Percentiles rank a stretch among this genome's conserved stretches.
phyloP scores from a whole-genome alignment of 352 stramenopile genomes.

The Thraustochytrium sp. region DNA sequence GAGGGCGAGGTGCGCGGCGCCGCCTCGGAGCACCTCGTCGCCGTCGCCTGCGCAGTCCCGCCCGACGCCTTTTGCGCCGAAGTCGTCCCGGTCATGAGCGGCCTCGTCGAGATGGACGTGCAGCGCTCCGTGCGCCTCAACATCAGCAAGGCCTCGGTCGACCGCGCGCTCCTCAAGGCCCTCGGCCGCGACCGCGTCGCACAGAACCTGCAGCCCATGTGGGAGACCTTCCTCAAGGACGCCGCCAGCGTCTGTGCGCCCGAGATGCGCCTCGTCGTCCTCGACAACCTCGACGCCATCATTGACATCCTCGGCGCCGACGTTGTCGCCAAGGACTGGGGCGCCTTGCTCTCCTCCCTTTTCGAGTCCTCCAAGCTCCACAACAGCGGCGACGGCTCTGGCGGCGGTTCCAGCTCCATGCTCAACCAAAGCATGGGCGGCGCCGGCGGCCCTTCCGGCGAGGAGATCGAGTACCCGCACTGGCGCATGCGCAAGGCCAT shows the following conservation, averaged over 20 bases:
- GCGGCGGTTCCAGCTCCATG: background rate
- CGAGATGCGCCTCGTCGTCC: constrained; percentile 73
- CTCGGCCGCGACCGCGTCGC: constrained; percentile 67
- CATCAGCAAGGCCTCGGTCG: background rate
- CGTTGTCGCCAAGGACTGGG: constrained; percentile 66
- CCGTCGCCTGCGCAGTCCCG: constrained; percentile 70
- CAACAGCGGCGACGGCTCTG: background rate
- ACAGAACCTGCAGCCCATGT: constrained; percentile 52
- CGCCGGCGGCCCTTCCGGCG: background rate
- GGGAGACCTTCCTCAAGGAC: constrained; percentile 74
- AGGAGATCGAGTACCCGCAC: constrained; percentile 58
- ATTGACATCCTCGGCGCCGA: constrained; percentile 53
- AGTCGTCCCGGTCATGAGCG: constrained; percentile 56
- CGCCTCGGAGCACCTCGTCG: constrained; percentile 70
- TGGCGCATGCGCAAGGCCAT: constrained; percentile 76
- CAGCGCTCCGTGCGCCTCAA: constrained; percentile 29
- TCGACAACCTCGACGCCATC: constrained; percentile 72
- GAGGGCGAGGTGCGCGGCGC: constrained; percentile 72
- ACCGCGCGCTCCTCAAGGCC: constrained; percentile 68
- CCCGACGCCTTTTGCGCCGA: constrained; percentile 68
- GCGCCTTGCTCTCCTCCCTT: constrained; percentile 53
- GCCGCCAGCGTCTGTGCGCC: constrained; percentile 57
- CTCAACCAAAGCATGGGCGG: background rate
- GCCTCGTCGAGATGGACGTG: constrained; percentile 25
- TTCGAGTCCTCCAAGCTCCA: constrained; percentile 64